Evolutionary conservation across 2,329 filamentous ascomycete genomes (phyloP), one percentile per base, ranked within the genome.

Genomic region (Aspergillus fumigatiaffinis): DNA sequence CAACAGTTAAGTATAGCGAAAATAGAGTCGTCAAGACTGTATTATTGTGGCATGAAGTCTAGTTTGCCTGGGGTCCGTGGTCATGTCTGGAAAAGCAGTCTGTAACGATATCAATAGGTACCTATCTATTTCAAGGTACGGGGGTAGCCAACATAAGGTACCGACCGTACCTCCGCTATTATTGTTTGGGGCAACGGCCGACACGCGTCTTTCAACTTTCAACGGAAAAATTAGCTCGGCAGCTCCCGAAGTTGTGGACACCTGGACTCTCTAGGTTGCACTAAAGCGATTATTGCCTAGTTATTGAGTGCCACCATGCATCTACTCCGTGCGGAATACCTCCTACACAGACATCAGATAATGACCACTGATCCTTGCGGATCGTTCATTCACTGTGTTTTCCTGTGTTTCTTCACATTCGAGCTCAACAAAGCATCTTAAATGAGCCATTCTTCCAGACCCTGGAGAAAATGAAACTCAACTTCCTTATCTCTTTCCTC

Each of bases 401-500:
- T 53, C 14, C 25, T 26, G 12, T 25, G 17, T 26, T 14, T 26
- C 12, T 47, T 26, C 44, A 47, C 23, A 23, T 23, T 26, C 14
- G 20, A 23, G 12, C 12, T 23, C 44, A 25, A 23, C 50, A 29
- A 20, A 60, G 48, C 52, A 55, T 50, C 53, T 49, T 64, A 32
- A 44, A 44, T 42, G 28, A 28, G 41, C 51, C 54, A 55, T 53
- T 38, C 5, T 25, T 47, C 10, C 12, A 47, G 44, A 60, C 64
- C 59, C 54, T 59, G 10, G 20, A 47, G 44, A 73, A 66, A 49
- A 76, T 75, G 73, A 74, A 69, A 60, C 57, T 67, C 51, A 64
- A 71, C 54, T 60, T 59, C 17, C 53, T 69, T 25, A 38, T 68
- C 50, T 84, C 88, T 53, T 47, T 72, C 2, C 59, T 71, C 28